A percentile compares a stretch with the other conserved stretches of the same genome.
phyloP scores from a whole-genome alignment of 2,329 filamentous ascomycete species.

The Botryotinia globosa region DNA sequence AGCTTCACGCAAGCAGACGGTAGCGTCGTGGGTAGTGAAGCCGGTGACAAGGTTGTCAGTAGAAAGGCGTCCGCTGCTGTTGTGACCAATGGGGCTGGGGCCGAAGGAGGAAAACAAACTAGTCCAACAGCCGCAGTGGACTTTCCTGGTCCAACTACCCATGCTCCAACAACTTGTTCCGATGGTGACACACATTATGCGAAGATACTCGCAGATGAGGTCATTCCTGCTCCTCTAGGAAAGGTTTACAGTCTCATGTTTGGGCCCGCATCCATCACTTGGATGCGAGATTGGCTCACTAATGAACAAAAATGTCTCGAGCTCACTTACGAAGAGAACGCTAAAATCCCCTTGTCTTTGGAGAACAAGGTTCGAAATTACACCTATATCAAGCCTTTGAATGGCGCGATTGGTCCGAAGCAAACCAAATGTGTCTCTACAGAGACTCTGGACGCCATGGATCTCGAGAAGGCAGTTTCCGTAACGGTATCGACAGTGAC shows the following conservation, averaged over 20 bases:
- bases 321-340: conserved; percentile 72
- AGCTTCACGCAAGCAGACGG: conserved; percentile 50
- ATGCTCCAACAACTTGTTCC: conserved; percentile 80
- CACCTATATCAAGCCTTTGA: conserved; percentile 88
- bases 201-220: conserved; percentile 78
- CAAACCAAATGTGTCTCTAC: conserved; percentile 93
- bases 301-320: conserved; percentile 87
- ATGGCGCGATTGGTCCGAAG: conserved; percentile 79
- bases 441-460: conserved; percentile 78
- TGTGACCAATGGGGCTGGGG: conserved; percentile 45
- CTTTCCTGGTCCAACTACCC: conserved; percentile 80
- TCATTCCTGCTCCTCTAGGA: conserved; percentile 81
- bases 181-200: conserved; percentile 80
- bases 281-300: conserved; percentile 83
- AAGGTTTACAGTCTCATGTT: conserved; percentile 90
- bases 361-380: conserved; percentile 74
- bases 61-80: conserved; percentile 69
- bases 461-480: conserved; percentile 82
- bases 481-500: conserved; percentile 83
- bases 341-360: conserved; percentile 59
- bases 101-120: conserved; percentile 52
- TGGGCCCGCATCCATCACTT: conserved; percentile 72
- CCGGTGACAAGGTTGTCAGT: conserved; percentile 59
- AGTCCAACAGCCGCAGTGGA: conserved; percentile 52
- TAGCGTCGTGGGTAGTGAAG: conserved; percentile 47